These are phyloP conservation scores for Amanita phalloides DNA, from an alignment of 768 basidiomycete genomes.

Conservation along the genomic window DNA sequence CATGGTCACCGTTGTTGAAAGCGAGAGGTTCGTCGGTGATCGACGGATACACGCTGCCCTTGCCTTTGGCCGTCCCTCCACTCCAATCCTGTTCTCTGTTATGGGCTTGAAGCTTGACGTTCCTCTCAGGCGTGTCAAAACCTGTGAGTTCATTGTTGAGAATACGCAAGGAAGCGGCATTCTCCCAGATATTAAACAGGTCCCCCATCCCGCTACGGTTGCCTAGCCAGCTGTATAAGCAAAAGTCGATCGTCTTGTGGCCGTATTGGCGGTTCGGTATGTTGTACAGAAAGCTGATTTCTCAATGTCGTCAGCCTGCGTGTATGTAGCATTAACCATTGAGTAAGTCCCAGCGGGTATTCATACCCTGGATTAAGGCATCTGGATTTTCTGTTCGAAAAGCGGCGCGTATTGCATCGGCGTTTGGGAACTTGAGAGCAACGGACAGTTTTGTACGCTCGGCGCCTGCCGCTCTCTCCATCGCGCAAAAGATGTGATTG, in stretches of 20 bases:
- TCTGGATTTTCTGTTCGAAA: conserved; percentile 23
- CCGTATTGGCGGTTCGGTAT: conserved; percentile 33
- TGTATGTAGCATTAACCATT: neutral
- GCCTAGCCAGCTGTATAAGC: conserved; percentile 57
- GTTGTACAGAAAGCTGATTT: conserved; percentile 49
- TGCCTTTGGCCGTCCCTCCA: no score
- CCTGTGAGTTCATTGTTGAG: conserved; percentile 5
- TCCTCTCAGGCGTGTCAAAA: conserved; percentile 14
- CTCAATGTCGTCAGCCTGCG: conserved; percentile 22
- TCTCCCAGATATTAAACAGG: conserved; percentile 55
- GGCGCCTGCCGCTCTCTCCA: no score
- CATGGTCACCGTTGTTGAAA: no score
- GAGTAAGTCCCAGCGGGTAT: no score
- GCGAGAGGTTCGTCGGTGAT: no score
- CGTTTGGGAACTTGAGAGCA: conserved; percentile 13
- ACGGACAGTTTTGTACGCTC: neutral
- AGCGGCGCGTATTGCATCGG: conserved; percentile 21
- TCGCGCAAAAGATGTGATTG: no score
- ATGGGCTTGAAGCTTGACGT: no score
- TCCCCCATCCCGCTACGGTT: conserved; percentile 44
- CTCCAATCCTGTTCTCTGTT: no score
- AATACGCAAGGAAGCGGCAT: conserved; percentile 33
- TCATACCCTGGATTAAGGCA: conserved; percentile 19
- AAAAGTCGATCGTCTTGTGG: conserved; percentile 50
- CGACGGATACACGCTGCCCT: no score